Conservation (phyloP, 257 asterid genomes). For the Solanum sitiens region DNA sequence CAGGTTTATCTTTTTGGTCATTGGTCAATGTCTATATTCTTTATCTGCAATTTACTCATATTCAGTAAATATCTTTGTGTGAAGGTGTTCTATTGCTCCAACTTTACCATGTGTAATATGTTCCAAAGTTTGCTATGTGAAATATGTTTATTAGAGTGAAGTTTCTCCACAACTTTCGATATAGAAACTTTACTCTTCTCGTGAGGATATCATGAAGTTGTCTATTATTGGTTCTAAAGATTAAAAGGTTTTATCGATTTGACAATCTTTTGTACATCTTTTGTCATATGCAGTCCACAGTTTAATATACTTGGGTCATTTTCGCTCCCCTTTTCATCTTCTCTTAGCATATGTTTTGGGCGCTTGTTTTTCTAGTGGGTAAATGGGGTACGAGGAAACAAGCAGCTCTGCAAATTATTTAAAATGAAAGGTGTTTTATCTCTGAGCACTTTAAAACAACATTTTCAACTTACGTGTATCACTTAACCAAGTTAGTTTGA, state of each 20-base stretch:
- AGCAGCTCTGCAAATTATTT: background rate
- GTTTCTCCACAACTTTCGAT: background rate
- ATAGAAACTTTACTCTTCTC: background rate
- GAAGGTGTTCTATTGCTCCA: background rate
- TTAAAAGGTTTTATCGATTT: background rate
- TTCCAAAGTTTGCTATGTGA: background rate
- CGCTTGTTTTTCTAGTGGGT: background rate
- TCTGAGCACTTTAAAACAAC: background rate
- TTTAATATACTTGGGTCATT: background rate
- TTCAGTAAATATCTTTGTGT: background rate
- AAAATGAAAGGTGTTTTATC: background rate
- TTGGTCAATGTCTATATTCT: background rate
- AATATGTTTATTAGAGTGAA: background rate
- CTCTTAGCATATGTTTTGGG: background rate
- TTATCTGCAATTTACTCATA: background rate
- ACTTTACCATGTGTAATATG: background rate
- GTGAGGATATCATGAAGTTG: background rate
- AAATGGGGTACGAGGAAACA: background rate
- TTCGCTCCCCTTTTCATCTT: background rate
- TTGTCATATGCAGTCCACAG: background rate
- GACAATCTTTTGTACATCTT: background rate
- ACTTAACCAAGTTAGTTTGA: constrained; percentile 7
- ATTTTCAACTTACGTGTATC: background rate
- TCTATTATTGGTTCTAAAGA: background rate
- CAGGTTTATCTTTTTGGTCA: constrained; percentile 24